Percentiles rank a stretch among this genome's conserved stretches.
Evolutionary conservation across 164 flowering plant species (phyloP).

Genomic region (Piper betle): DNA sequence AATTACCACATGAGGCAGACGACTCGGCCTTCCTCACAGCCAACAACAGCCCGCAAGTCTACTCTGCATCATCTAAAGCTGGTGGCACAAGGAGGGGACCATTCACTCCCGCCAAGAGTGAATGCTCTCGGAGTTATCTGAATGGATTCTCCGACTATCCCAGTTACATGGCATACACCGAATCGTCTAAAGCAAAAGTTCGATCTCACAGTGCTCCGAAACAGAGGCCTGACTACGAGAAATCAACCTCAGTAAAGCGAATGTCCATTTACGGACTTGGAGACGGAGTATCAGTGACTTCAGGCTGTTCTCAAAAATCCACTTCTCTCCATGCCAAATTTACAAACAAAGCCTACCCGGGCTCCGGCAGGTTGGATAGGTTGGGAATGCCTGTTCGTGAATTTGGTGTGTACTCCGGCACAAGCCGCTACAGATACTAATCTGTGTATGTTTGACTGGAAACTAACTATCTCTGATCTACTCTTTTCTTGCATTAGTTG

Average conservation of each 20-base stretch:
- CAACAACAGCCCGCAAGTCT: constrained; percentile 45
- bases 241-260: constrained; percentile 23
- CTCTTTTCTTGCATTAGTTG: no score
- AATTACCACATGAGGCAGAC: constrained; percentile 26
- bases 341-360: constrained; percentile 12
- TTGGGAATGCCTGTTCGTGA: constrained; percentile 60
- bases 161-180: constrained; percentile 78
- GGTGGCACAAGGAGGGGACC: constrained; percentile 33
- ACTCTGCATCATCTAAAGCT: constrained; percentile 33
- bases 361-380: constrained; percentile 47
- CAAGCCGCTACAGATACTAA: constrained; percentile 16
- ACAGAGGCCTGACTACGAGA: constrained; percentile 53
- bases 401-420: constrained; percentile 10
- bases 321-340: constrained; percentile 1
- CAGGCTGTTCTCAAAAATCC: constrained; percentile 6
- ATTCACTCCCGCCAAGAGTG: constrained; percentile 47
- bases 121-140: constrained; percentile 32
- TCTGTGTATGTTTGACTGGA: no score
- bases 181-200: constrained; percentile 64
- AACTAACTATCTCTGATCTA: no score
- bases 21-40: constrained; percentile 23
- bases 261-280: constrained; percentile 13
- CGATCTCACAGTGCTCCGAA: constrained; percentile 85
- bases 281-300: not conserved
- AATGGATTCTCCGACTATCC: constrained; percentile 45